Base-by-base conservation (phyloP, 176 grass and related monocot species). In the Luzula sylvatica region DNA sequence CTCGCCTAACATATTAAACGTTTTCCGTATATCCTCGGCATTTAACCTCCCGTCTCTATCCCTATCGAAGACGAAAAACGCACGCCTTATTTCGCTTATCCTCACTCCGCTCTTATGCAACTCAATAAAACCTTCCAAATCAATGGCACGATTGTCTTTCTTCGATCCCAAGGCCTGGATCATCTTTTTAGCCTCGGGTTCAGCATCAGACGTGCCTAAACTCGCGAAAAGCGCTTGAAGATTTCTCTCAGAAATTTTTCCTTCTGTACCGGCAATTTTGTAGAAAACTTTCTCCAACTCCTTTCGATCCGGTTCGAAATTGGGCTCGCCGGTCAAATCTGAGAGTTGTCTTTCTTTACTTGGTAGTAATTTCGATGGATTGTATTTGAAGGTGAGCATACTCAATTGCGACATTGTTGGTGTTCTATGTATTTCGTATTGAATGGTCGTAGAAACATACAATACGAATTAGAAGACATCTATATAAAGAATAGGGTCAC, bases 121-220 rank as follows among this genome's bases (percentile, higher is more conserved):
- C 39, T 77, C 72, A 68, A 86, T 75, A 74, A 90, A 98, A 47
- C 78, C 76, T 1, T 73, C 75, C 2, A 86, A 57, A 52, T 98
- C 78, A 19, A 98, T 56, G 25, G 35, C 53, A 32, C 29, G 3
- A 1, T 73, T 76, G 13, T 90, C 65, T 54, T 65, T 77, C 55
- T 85, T 80, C 20, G 21, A 23, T 61, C 82, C 85, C 4, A 75
- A 52, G 2, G 46, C 59, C 29, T 12, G 30, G 21, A 89, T 27
- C 85, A 96, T 90, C 41, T 14, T 47, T 63, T 24, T 50, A 2
- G 85, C 92, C 72, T 86, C 59, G 28, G 2, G 11, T 63, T 15
- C 23, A 19, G 26, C 80, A 86, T 86, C 26, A 8, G 53, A 58
- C 30, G 57, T 3, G 68, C 92, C 78, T 79, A 86, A 26, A 23